Percentiles rank a stretch among this genome's conserved stretches.
Evolutionary conservation across 1,284 basidiomycete genomes (phyloP).

Genomic region (Neolentinus lepideus): DNA sequence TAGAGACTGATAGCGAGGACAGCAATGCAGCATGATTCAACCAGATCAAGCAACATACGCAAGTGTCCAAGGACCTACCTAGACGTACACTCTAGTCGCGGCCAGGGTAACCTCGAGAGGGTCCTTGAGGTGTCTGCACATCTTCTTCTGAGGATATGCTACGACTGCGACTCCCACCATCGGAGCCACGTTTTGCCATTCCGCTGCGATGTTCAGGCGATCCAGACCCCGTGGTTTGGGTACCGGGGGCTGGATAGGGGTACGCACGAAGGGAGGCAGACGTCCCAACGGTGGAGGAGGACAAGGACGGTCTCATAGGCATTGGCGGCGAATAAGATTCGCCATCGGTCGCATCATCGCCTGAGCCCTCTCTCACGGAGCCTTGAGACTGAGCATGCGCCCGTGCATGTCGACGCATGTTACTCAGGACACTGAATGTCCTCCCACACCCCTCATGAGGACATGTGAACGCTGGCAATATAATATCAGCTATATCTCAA

Average conservation of each 20-base stretch:
- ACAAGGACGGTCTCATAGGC: neutral
- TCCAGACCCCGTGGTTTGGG: neutral
- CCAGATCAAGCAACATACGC: neutral
- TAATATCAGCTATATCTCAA: constrained; percentile 8
- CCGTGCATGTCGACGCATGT: constrained; percentile 79
- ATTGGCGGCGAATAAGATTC: neutral
- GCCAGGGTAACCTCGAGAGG: neutral
- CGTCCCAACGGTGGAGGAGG: neutral
- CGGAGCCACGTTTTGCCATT: neutral
- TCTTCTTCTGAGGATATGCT: neutral
- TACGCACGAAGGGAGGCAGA: neutral
- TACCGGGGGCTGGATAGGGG: neutral
- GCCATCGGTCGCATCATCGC: neutral
- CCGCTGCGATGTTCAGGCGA: neutral
- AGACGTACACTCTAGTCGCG: neutral
- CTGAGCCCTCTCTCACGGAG: neutral
- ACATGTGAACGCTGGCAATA: constrained; percentile 60
- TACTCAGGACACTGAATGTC: constrained; percentile 79
- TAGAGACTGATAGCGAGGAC: neutral
- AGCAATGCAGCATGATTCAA: neutral
- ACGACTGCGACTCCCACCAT: neutral
- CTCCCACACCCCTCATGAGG: constrained; percentile 70
- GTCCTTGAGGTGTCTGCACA: neutral
- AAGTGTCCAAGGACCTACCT: neutral
- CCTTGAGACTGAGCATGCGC: constrained; percentile 42